Percentiles rank a stretch among this genome's conserved stretches.
Evolutionary conservation across 148 eudicot species (phyloP).

Genomic region (Pharnaceum exiguum): DNA sequence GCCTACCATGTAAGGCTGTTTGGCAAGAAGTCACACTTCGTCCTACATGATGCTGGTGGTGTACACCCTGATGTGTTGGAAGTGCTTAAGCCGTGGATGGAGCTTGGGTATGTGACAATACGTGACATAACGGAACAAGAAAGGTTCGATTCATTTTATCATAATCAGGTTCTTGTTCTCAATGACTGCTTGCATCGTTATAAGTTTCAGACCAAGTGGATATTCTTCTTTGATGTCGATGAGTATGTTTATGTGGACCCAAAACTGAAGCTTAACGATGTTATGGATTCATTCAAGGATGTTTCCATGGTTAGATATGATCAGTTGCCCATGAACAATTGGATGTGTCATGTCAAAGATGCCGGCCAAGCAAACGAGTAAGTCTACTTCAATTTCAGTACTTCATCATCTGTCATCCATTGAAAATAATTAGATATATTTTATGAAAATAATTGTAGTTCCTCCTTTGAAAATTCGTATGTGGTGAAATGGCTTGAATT

Average conservation of each 20-base stretch:
- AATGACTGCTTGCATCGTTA: slow-evolving; percentile 75
- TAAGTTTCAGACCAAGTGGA: slow-evolving; percentile 57
- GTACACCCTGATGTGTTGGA: slow-evolving; percentile 46
- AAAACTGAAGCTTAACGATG: slow-evolving; percentile 28
- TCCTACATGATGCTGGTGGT: slow-evolving; percentile 76
- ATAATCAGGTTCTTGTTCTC: slow-evolving; percentile 64
- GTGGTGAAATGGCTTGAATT: too few relatives aligned
- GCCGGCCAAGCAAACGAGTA: slow-evolving; percentile 38
- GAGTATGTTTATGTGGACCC: slow-evolving; percentile 47
- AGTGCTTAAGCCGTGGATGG: slow-evolving; percentile 63
- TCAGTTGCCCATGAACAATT: slow-evolving; percentile 54
- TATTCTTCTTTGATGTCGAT: slow-evolving; percentile 73
- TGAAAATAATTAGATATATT: background rate
- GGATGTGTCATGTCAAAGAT: slow-evolving; percentile 54
- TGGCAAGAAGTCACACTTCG: slow-evolving; percentile 61
- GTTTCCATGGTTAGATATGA: slow-evolving; percentile 53
- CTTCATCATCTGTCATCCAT: background rate
- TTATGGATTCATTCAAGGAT: slow-evolving; percentile 35
- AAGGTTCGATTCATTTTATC: slow-evolving; percentile 72
- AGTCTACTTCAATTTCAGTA: background rate
- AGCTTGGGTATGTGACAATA: slow-evolving; percentile 56
- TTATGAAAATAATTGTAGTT: too few relatives aligned
- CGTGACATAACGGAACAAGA: slow-evolving; percentile 67
- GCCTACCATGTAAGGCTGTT: slow-evolving; percentile 63
- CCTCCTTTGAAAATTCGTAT: too few relatives aligned